A percentile compares a stretch with the other conserved stretches of the same genome.
Conservation (phyloP, 768 basidiomycete species). For the Boletales sp. region DNA sequence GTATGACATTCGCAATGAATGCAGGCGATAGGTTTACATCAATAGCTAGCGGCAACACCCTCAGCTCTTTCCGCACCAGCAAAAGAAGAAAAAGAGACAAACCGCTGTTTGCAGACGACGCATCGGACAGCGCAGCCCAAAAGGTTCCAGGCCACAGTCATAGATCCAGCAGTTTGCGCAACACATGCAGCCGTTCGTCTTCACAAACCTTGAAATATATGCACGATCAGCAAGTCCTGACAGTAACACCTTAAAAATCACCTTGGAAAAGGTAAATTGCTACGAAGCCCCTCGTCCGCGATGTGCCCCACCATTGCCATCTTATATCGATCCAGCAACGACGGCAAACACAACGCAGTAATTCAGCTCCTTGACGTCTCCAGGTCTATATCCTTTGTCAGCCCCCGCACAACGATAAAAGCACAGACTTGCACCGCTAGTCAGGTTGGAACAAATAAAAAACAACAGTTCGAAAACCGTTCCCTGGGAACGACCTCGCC, state of each 20-base stretch:
- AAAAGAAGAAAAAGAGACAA: conserved; percentile 12
- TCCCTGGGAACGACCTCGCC: conserved; percentile 65
- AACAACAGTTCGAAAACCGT: conserved; percentile 78
- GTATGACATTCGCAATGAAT: conserved; percentile 70
- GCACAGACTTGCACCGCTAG: conserved; percentile 44
- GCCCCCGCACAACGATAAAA: too few species aligned
- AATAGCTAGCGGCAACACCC: conserved; percentile 22
- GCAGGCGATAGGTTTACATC: conserved; percentile 46
- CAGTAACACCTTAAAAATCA: conserved; percentile 28
- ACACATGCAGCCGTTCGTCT: conserved; percentile 83
- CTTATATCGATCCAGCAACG: conserved; percentile 70
- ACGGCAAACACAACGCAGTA: conserved; percentile 67
- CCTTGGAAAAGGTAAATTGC: conserved; percentile 86
- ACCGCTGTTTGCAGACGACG: conserved; percentile 60
- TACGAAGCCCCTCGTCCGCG: conserved; percentile 82
- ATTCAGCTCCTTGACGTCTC: conserved; percentile 59
- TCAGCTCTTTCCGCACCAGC: not conserved
- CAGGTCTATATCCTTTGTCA: conserved; percentile 43
- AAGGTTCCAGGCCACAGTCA: conserved; percentile 70
- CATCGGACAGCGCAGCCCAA: conserved; percentile 70
- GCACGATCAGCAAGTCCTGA: not conserved
- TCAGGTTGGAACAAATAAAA: conserved; percentile 66
- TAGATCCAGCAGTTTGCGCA: conserved; percentile 71
- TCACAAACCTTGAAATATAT: conserved; percentile 61
- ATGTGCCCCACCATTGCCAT: conserved; percentile 66